These are phyloP conservation scores for Daldinia grandis DNA, from an alignment of 495 filamentous ascomycete species.

Conservation along the genomic window DNA sequence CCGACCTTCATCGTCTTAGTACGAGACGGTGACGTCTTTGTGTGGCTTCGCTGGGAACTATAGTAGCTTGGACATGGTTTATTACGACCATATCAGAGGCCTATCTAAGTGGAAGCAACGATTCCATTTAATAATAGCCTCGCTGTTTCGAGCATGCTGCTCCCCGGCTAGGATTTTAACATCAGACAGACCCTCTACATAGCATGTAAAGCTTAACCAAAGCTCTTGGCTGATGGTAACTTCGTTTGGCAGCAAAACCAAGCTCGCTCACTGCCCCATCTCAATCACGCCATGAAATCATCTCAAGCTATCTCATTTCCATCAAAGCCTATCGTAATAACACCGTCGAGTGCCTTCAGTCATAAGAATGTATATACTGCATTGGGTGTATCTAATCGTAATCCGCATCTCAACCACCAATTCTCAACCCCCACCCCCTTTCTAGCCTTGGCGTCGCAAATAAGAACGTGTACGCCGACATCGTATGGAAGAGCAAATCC, in stretches of 20 bases:
- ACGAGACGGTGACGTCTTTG: neutral
- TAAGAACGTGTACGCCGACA: slow-evolving; percentile 40
- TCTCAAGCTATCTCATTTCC: neutral
- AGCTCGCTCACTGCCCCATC: neutral
- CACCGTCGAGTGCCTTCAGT: slow-evolving; percentile 4
- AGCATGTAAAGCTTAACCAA: no score
- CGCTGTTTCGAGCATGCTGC: neutral
- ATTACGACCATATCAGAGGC: neutral
- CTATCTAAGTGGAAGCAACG: neutral
- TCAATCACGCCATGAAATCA: slow-evolving; percentile 5
- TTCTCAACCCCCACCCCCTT: slow-evolving; percentile 26
- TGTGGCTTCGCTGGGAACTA: neutral
- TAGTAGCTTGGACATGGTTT: neutral
- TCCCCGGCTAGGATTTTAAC: neutral
- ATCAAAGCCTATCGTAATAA: slow-evolving; percentile 8
- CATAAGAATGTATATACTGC: slow-evolving; percentile 44
- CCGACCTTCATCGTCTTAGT: slow-evolving; percentile 7
- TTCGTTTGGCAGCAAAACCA: neutral
- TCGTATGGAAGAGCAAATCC: slow-evolving; percentile 33
- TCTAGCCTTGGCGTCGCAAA: slow-evolving; percentile 35
- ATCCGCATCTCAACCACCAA: slow-evolving; percentile 32
- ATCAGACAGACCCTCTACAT: neutral
- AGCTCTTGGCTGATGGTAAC: neutral
- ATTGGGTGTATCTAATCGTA: slow-evolving; percentile 45
- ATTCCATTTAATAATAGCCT: neutral